Base-by-base conservation (phyloP, 2,329 filamentous ascomycete genomes). In the Beauveria australis region DNA sequence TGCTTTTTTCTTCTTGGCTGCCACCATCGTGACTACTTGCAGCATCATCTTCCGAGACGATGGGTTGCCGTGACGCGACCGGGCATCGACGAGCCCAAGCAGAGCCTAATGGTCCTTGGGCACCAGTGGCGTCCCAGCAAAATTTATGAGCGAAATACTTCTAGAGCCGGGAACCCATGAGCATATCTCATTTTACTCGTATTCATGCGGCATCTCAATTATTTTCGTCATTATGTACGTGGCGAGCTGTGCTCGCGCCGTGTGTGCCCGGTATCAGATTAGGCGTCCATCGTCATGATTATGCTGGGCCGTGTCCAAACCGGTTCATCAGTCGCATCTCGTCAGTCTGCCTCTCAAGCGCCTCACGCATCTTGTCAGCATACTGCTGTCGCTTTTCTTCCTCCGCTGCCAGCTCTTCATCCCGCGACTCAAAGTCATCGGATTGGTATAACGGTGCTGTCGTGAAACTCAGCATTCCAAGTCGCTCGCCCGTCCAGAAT, bases 401-500 rank as follows among this genome's bases (percentile, higher is more conserved):
- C 52, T 75, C 75, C n/a, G 74, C 78, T 53, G 73, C 68, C 66
- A 82, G 78, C 60, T 79, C 77, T 19, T 77, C 75, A 51, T 72
- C 68, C n/a, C 61, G 71, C 33, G 77, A 72, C 60, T 81, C 79
- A 67, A 86, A 85, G 54, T 81, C 80, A 8, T 79, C 76, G 1
- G 77, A 69, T 8, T 69, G 72, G 64, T 81, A 83, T 1, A 79
- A 76, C 5, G 79, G 73, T 67, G 73, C 69, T 44, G 77, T 74
- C 1, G 85, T 83, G 69, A 89, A 89, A 59, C 76, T 79, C 22
- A 95, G 72, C 61, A 94, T 78, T 0, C 91, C 92, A 52, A 96
- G 76, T 64, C 86, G 87, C 62, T 96, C 91, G 19, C 91, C 92
- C 0, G 92, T 96, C 92, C 92, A 96, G 52, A 96, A 79, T 4